These are phyloP conservation scores for Scenedesmus sp. DNA, from an alignment of 163 green algal genomes.

Conservation along the genomic window DNA sequence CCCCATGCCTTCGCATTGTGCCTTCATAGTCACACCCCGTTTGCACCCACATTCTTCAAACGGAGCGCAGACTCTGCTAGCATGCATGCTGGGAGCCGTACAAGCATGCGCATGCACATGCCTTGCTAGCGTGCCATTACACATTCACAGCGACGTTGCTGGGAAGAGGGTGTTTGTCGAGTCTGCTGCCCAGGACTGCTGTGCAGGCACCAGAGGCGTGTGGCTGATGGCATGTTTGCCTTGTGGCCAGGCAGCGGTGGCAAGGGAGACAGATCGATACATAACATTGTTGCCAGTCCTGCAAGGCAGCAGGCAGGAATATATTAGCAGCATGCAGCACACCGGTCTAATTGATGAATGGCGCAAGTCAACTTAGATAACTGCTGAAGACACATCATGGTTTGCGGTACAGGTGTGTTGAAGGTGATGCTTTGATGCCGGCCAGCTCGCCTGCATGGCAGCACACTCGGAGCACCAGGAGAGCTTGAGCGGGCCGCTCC, in stretches of 20 bases:
- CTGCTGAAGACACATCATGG: neutral
- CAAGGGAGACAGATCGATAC: neutral
- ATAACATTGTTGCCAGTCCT: constrained; percentile 30
- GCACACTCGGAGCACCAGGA: too few relatives aligned
- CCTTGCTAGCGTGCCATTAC: too few relatives aligned
- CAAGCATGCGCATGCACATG: too few relatives aligned
- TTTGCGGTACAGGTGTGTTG: neutral
- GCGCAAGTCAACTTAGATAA: neutral
- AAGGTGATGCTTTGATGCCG: too few relatives aligned
- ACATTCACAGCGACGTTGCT: too few relatives aligned
- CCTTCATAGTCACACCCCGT: too few relatives aligned
- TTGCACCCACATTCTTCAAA: too few relatives aligned
- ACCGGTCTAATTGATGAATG: neutral
- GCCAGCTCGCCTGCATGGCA: too few relatives aligned
- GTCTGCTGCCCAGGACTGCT: neutral
- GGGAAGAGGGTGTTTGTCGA: neutral
- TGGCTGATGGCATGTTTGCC: neutral
- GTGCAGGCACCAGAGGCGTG: neutral
- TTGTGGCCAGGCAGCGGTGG: neutral
- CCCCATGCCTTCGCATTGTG: too few relatives aligned
- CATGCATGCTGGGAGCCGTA: too few relatives aligned
- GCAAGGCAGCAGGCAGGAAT: neutral
- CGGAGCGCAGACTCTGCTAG: too few relatives aligned
- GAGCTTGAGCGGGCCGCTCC: too few relatives aligned
- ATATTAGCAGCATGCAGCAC: neutral